phyloP scores from a whole-genome alignment of 306 rosid genomes.

The Castanopsis chinensis region DNA sequence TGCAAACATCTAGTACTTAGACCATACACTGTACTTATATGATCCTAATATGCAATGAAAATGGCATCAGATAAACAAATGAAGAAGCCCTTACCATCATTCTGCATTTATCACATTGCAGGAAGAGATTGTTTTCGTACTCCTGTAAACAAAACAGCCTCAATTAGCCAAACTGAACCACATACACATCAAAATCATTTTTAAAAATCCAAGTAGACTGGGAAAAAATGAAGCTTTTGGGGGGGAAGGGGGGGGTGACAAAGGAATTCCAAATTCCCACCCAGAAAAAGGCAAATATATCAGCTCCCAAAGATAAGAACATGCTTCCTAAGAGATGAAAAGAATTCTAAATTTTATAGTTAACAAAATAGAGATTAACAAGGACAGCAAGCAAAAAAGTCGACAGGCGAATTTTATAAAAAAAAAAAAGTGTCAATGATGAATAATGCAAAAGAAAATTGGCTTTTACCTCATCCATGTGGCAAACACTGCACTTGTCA shows the following conservation, averaged over 20 bases:
- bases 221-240: not conserved
- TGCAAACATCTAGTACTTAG: not conserved
- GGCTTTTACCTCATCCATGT: conserved; percentile 93
- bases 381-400: conserved; percentile 9
- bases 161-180: conserved; percentile 26
- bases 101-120: conserved; percentile 99
- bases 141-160: conserved; percentile 53
- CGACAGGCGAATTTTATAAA: conserved; percentile 4
- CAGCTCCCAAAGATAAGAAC: not conserved
- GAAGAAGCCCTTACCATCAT: conserved; percentile 72
- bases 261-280: not conserved
- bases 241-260: not conserved
- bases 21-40: not conserved
- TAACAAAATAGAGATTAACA: conserved; percentile 10
- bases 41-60: conserved; percentile 1
- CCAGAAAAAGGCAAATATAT: not conserved
- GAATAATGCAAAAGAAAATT: conserved; percentile 14
- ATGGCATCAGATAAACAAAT: not conserved
- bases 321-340: not conserved
- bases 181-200: conserved; percentile 8
- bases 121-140: conserved; percentile 90
- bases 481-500: conserved; percentile 96
- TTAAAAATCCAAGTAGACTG: not conserved
- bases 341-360: not conserved
- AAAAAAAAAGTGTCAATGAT: not conserved